These are phyloP conservation scores for Lathyrus oleraceus DNA, from an alignment of 306 rosid species.

Conservation along the genomic window DNA sequence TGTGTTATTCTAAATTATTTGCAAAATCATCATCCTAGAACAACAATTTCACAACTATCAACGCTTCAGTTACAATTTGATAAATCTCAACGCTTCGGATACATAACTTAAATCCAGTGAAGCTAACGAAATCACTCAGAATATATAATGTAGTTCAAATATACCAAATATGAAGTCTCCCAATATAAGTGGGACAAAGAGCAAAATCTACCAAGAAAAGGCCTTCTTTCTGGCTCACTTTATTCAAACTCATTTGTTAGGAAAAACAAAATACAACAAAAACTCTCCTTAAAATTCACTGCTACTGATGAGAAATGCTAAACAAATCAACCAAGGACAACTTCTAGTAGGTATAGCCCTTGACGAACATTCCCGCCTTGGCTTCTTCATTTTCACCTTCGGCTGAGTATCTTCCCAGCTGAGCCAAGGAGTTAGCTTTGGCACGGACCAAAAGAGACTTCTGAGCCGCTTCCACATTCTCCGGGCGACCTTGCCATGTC, in stretches of 20 bases:
- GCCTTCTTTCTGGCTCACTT: constrained; percentile 41
- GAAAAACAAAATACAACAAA: constrained; percentile 29
- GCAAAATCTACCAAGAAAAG: constrained; percentile 36
- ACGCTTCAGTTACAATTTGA: background rate
- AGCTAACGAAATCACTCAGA: constrained; percentile 9
- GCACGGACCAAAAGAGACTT: constrained; percentile 85
- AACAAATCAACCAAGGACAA: constrained; percentile 19
- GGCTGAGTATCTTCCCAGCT: constrained; percentile 87
- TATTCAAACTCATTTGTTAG: constrained; percentile 54
- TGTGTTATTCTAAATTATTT: background rate
- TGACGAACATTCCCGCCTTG: constrained; percentile 86
- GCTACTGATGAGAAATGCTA: background rate
- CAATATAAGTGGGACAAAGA: constrained; percentile 3
- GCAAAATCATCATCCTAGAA: constrained; percentile 22
- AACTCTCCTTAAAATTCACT: constrained; percentile 31
- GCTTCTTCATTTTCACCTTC: constrained; percentile 90
- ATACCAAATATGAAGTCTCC: background rate
- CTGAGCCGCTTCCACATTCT: constrained; percentile 79
- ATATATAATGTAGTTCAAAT: background rate
- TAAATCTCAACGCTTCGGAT: background rate
- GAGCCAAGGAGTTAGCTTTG: constrained; percentile 96
- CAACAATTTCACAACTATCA: background rate
- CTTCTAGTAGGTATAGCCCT: constrained; percentile 79
- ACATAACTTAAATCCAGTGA: constrained; percentile 25
- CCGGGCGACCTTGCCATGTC: constrained; percentile 92